Conservation (phyloP, 371 early-diverging fungal genomes). For the Polyrhizophydium stewartii region DNA sequence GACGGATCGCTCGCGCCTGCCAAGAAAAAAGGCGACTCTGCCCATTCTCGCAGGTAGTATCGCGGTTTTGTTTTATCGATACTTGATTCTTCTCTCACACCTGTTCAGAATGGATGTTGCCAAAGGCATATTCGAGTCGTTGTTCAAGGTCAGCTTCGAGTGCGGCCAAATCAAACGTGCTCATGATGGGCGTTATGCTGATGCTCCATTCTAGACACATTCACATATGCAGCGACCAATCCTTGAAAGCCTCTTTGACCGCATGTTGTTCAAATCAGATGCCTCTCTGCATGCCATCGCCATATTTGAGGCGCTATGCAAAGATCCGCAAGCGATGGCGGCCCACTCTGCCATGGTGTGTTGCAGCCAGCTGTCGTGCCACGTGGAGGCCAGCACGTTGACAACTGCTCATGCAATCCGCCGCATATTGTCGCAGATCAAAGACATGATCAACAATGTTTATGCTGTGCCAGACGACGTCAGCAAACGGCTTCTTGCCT, state of each 20-base stretch:
- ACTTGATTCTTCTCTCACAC: too few species aligned
- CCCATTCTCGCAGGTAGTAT: neutral
- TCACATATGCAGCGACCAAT: neutral
- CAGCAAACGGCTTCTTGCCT: neutral
- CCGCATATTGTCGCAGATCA: neutral
- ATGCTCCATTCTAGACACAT: neutral
- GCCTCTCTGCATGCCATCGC: neutral
- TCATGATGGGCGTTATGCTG: too few species aligned
- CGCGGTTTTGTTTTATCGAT: too few species aligned
- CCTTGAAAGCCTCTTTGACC: neutral
- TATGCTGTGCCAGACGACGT: neutral
- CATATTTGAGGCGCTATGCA: neutral
- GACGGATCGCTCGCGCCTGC: neutral
- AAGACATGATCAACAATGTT: neutral
- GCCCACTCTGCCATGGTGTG: neutral
- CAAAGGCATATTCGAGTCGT: neutral
- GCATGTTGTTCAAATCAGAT: slow-evolving; percentile 1
- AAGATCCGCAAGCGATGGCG: neutral
- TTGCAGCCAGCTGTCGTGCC: too few species aligned
- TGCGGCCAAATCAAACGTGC: too few species aligned
- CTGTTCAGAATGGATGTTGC: neutral
- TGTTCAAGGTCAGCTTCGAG: neutral
- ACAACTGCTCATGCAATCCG: too few species aligned
- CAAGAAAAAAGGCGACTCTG: neutral
- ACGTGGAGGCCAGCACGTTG: too few species aligned